These are phyloP conservation scores for Apiospora phragmitis DNA, from an alignment of 2,329 filamentous ascomycete genomes.

Conservation along the genomic window DNA sequence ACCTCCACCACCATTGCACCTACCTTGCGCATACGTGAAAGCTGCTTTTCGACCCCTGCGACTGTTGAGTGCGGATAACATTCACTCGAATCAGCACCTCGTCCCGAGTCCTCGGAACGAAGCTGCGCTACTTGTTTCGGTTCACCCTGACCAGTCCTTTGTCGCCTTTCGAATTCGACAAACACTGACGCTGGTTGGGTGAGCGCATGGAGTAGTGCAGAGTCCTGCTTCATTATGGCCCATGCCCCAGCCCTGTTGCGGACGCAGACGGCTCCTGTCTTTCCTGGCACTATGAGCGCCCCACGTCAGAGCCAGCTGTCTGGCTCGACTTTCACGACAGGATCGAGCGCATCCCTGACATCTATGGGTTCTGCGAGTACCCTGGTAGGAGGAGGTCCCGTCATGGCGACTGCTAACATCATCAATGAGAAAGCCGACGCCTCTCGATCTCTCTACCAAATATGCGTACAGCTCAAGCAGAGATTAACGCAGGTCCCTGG, in stretches of 20 bases:
- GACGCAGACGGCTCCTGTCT: conserved; percentile 59
- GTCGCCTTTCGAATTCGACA: neutral
- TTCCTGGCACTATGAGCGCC: conserved; percentile 53
- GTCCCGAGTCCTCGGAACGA: neutral
- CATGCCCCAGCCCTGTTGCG: conserved; percentile 57
- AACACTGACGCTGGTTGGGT: neutral
- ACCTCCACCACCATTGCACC: neutral
- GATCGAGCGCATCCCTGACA: conserved; percentile 16
- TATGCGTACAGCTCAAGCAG: conserved; percentile 82
- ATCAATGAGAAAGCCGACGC: conserved; percentile 97
- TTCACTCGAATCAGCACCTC: neutral
- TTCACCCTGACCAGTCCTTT: neutral
- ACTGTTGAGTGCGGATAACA: neutral
- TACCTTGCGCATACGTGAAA: neutral
- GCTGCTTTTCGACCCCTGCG: neutral
- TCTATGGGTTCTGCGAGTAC: conserved; percentile 12
- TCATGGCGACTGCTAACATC: conserved; percentile 84
- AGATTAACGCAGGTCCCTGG: conserved; percentile 80
- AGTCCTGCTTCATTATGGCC: conserved; percentile 45
- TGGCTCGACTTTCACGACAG: conserved; percentile 53
- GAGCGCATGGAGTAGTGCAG: conserved; percentile 31
- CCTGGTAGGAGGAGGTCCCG: conserved; percentile 46
- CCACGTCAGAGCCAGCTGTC: conserved; percentile 63
- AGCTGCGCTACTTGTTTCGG: neutral
- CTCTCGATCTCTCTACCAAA: conserved; percentile 89